These are phyloP conservation scores for Globisporangium camurandrum DNA, from an alignment of 352 stramenopile species.

Conservation along the genomic window DNA sequence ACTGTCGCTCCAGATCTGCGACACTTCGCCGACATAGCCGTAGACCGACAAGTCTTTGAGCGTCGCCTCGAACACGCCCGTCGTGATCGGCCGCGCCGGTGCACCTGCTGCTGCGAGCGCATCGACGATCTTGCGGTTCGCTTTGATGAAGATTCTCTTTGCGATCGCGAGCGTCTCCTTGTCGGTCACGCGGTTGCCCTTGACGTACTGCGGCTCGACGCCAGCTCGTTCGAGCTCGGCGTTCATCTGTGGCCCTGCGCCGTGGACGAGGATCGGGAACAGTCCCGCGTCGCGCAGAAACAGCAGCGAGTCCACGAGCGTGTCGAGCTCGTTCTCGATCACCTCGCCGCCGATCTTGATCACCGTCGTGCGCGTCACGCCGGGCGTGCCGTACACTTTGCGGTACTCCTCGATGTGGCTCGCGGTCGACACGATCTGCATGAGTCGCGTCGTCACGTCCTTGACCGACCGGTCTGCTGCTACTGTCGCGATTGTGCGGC, in stretches of 20 bases:
- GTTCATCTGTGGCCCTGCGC: slow-evolving; percentile 87
- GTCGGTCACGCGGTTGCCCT: slow-evolving; percentile 84
- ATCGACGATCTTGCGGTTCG: slow-evolving; percentile 78
- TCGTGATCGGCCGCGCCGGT: slow-evolving; percentile 70
- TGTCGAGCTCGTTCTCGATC: slow-evolving; percentile 82
- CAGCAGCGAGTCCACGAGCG: slow-evolving; percentile 73
- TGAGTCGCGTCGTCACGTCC: slow-evolving; percentile 50
- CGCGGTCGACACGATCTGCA: slow-evolving; percentile 50
- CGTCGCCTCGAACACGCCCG: slow-evolving; percentile 76
- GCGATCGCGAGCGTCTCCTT: slow-evolving; percentile 81
- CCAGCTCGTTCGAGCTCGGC: slow-evolving; percentile 68
- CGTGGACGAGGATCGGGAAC: slow-evolving; percentile 84
- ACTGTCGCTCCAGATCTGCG: slow-evolving; percentile 58
- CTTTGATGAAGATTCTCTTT: slow-evolving; percentile 76
- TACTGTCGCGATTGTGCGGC: slow-evolving; percentile 1
- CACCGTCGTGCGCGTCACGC: slow-evolving; percentile 65
- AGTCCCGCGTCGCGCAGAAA: slow-evolving; percentile 81
- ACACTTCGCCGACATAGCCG: slow-evolving; percentile 81
- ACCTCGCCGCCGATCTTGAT: slow-evolving; percentile 89
- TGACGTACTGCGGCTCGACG: slow-evolving; percentile 84
- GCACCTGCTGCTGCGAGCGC: slow-evolving; percentile 62
- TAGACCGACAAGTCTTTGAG: slow-evolving; percentile 80
- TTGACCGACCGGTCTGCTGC: slow-evolving; percentile 23
- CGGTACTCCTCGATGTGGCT: slow-evolving; percentile 61
- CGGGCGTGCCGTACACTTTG: slow-evolving; percentile 64